Evolutionary conservation across 805 yeast genomes (phyloP).

Genomic region (Myxozyma vanderwaltii): DNA sequence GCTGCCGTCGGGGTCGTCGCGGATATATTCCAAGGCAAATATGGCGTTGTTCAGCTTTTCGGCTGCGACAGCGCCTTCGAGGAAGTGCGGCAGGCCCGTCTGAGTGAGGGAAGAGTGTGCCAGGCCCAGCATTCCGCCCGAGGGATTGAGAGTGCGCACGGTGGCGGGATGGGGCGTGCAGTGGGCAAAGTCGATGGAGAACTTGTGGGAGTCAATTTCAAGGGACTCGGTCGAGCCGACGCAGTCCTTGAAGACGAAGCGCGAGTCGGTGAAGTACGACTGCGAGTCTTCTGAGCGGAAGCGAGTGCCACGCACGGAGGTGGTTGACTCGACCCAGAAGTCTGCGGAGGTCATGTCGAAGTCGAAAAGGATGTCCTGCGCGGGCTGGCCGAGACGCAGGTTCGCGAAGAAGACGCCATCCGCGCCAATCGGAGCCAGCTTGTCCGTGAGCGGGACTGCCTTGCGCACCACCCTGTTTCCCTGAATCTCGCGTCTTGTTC

Average conservation of each 20-base stretch:
- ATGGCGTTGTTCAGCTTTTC: conserved; percentile 20
- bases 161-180: conserved; percentile 31
- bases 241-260: conserved; percentile 29
- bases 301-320: conserved; percentile 29
- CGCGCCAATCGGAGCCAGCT: conserved; percentile 32
- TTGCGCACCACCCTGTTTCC: conserved; percentile 32
- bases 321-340: conserved; percentile 32
- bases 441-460: conserved; percentile 26
- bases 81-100: conserved; percentile 28
- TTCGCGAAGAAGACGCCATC: conserved; percentile 27
- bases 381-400: conserved; percentile 24
- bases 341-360: conserved; percentile 34
- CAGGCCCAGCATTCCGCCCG: conserved; percentile 33
- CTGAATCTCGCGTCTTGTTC: conserved; percentile 31
- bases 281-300: conserved; percentile 26
- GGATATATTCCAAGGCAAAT: conserved; percentile 23
- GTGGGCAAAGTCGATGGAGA: conserved; percentile 29
- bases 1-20: conserved; percentile 14
- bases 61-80: conserved; percentile 12
- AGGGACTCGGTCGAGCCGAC: conserved; percentile 26
- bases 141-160: conserved; percentile 30
- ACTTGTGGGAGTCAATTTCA: conserved; percentile 5
- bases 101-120: conserved; percentile 32
- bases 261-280: conserved; percentile 28
- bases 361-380: conserved; percentile 27